A percentile compares a stretch with the other conserved stretches of the same genome.
phyloP scores from a whole-genome alignment of 805 yeast species.

The Saccharomyces paradoxus region DNA sequence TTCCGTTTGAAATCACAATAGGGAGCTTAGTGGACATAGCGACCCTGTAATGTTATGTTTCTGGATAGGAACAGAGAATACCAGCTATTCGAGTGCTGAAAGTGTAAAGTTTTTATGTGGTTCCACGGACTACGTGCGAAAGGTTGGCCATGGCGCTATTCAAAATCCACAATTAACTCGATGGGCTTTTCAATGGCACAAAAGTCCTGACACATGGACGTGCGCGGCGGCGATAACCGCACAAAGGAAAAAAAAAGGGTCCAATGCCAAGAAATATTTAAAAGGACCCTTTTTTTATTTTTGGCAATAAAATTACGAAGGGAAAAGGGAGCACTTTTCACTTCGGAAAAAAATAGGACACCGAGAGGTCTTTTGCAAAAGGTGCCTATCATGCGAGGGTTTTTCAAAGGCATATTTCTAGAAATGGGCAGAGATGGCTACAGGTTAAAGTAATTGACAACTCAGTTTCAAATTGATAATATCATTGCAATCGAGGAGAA shows the following conservation, averaged over 20 bases:
- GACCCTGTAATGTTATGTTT: background rate
- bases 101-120: background rate
- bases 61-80: background rate
- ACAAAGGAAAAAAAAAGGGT: background rate
- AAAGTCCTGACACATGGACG: background rate
- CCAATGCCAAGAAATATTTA: background rate
- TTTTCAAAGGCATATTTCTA: too few relatives aligned
- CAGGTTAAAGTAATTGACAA: too few relatives aligned
- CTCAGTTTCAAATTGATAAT: too few relatives aligned
- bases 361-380: background rate
- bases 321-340: background rate
- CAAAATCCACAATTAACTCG: background rate
- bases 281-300: background rate
- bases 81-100: background rate
- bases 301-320: background rate
- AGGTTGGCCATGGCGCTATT: background rate
- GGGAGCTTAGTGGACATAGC: background rate
- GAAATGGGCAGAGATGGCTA: too few relatives aligned
- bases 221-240: background rate
- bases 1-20: background rate
- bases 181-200: background rate
- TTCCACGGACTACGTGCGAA: background rate
- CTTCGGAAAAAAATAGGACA: too few relatives aligned
- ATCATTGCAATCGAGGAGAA: too few relatives aligned
- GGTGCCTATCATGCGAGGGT: too few relatives aligned